Conservation (phyloP, 2,329 filamentous ascomycete genomes). For the Epichloe hybrida region DNA sequence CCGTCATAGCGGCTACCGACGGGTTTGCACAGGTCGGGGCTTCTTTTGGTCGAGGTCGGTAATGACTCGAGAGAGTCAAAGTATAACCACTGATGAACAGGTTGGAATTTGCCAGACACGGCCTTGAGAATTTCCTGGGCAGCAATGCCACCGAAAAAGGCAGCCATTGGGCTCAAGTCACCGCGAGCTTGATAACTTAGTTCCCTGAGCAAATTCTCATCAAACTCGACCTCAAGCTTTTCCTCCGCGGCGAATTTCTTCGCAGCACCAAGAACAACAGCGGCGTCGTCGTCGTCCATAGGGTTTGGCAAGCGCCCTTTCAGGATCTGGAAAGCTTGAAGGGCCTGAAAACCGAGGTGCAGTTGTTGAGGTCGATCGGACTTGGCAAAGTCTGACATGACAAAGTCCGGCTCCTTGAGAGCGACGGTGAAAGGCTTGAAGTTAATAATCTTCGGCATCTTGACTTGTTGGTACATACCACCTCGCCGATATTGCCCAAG, state of each 20-base stretch:
- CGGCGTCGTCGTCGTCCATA: constrained; percentile 73
- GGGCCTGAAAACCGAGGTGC: constrained; percentile 81
- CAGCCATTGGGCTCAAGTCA: constrained; percentile 82
- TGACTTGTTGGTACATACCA: constrained; percentile 88
- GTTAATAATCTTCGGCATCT: constrained; percentile 90
- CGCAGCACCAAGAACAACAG: constrained; percentile 61
- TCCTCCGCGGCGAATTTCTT: constrained; percentile 62
- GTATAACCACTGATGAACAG: constrained; percentile 93
- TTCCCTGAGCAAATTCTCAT: constrained; percentile 86
- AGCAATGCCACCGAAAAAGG: constrained; percentile 85
- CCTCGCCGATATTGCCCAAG: constrained; percentile 79
- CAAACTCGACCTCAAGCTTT: constrained; percentile 54
- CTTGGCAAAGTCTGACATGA: constrained; percentile 94
- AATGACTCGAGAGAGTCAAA: constrained; percentile 96
- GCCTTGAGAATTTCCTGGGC: constrained; percentile 95
- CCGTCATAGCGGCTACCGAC: constrained; percentile 82
- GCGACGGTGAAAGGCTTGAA: constrained; percentile 73
- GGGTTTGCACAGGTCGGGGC: constrained; percentile 79
- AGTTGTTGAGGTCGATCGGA: constrained; percentile 90
- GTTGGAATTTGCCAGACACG: constrained; percentile 93
- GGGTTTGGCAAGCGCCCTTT: constrained; percentile 68
- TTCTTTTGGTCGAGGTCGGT: constrained; percentile 59
- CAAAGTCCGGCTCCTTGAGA: constrained; percentile 73
- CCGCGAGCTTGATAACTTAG: constrained; percentile 88
- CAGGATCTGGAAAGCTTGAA: constrained; percentile 69